These are phyloP conservation scores for Pythium folliculosum DNA, from an alignment of 352 stramenopile species.

Conservation along the genomic window DNA sequence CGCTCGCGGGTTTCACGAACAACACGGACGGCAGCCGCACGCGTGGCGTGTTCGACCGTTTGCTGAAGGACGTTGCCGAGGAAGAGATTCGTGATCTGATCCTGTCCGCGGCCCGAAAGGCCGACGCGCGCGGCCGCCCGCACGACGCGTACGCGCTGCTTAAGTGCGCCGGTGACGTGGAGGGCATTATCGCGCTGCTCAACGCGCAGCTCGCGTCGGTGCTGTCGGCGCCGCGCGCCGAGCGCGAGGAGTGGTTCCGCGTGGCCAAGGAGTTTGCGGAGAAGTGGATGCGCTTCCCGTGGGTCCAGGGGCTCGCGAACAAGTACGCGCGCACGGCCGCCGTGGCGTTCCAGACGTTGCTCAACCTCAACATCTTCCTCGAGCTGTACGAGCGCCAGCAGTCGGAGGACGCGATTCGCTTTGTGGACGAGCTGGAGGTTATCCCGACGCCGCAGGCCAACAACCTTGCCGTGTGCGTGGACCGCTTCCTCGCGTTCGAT, in stretches of 20 bases:
- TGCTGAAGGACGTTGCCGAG: constrained; percentile 72
- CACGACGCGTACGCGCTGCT: constrained; percentile 79
- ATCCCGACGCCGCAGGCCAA: constrained; percentile 66
- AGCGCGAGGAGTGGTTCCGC: constrained; percentile 83
- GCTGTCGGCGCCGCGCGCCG: constrained; percentile 50
- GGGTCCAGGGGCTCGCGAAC: constrained; percentile 76
- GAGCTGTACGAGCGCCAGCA: constrained; percentile 84
- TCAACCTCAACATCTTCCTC: constrained; percentile 88
- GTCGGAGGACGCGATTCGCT: constrained; percentile 79
- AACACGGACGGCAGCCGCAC: constrained; percentile 84
- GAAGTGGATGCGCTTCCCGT: constrained; percentile 86
- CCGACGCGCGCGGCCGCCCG: constrained; percentile 63
- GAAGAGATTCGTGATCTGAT: constrained; percentile 81
- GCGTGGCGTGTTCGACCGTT: constrained; percentile 67
- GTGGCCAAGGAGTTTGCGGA: constrained; percentile 84
- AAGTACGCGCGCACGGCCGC: constrained; percentile 65
- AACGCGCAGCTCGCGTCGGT: constrained; percentile 75
- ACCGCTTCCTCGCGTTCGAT: constrained; percentile 83
- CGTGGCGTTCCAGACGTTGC: constrained; percentile 81
- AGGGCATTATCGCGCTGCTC: constrained; percentile 68
- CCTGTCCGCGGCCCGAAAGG: constrained; percentile 69
- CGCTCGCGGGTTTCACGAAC: constrained; percentile 77
- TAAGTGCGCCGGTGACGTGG: constrained; percentile 79
- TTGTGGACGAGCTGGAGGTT: constrained; percentile 79
- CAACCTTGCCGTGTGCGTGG: constrained; percentile 66